Base-by-base conservation (phyloP, 495 filamentous ascomycete species). In the Parathielavia hyrcaniae region DNA sequence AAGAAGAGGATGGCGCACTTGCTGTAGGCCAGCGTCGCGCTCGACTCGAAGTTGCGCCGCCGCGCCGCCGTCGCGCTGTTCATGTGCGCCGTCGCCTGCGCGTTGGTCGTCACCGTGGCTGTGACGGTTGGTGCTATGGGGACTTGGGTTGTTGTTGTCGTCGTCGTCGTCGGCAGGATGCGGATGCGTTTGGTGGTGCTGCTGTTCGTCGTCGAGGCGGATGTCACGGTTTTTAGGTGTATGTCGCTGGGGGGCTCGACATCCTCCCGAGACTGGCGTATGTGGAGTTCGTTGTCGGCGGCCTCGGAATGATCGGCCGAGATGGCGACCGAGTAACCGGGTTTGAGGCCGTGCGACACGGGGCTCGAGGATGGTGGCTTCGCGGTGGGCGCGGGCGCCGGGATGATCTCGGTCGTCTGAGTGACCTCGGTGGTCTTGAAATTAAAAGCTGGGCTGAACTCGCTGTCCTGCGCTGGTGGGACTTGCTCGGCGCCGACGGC, bases 1-100 rank as follows among this genome's bases (percentile, higher is more conserved):
- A 95, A 95, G 75, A 93, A 95, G n/a, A 95, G 75, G 64, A 92
- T 81, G 0, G 90, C 85, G 54, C 88, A 91, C 57, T 91, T 91
- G 47, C 82, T 85, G 67, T 93, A 96, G 0, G 84, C 83, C 85
- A 85, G 91, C 4, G 85, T 83, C 5, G 83, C 84, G 48, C 71
- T 76, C 1, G 72, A 65, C 45, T 78, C 69, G 60, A 61, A 53
- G 41, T 64, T 64, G 11, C 55, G 57, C 11, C 61, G 64, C 36
- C 62, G 67, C 14, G 59, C 44, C 1, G 58, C 64, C 40, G 34
- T n/a, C n/a, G n/a, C n/a, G n/a, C n/a, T n/a, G 46, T 51, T 45
- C 7, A 35, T n/a, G 47, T 52, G 53, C 32, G 8, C 14, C 32
- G 7, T 12, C 39, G 1, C 7, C 38, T 36, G 34, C 32, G 38